phyloP scores from a whole-genome alignment of 192 early-diverging fungal genomes.

The Pecoramyces ruminantium region DNA sequence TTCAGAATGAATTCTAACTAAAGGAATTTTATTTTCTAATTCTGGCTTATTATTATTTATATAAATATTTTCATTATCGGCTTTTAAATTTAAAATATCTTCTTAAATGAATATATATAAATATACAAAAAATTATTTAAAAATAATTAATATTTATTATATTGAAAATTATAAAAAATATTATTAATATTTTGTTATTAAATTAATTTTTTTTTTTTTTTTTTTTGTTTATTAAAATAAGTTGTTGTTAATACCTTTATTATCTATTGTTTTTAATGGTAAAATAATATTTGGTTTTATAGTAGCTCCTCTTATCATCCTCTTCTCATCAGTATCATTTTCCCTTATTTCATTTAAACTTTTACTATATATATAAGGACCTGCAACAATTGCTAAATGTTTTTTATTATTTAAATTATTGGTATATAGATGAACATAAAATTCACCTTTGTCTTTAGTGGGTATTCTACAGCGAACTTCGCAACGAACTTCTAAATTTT shows the following conservation, averaged over 20 bases:
- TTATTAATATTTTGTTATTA: no score
- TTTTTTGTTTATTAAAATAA: no score
- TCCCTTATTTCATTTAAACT: conserved; percentile 43
- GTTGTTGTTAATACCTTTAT: no score
- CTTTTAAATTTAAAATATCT: neutral
- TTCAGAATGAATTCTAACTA: conserved; percentile 88
- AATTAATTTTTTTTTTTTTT: no score
- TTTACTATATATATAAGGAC: conserved; percentile 52
- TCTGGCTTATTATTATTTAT: neutral
- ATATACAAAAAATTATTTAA: no score
- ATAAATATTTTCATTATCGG: conserved; percentile 3
- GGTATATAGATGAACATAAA: conserved; percentile 69
- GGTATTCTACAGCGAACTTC: conserved; percentile 64
- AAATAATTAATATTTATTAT: no score
- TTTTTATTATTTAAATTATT: conserved; percentile 75
- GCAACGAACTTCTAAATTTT: conserved; percentile 10
- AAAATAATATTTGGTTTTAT: conserved; percentile 1
- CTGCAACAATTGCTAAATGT: conserved; percentile 89
- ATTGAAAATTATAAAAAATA: no score
- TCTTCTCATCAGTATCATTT: conserved; percentile 62
- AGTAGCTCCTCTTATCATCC: conserved; percentile 60
- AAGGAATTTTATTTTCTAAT: conserved; percentile 18
- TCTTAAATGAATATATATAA: no score
- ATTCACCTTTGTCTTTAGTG: conserved; percentile 53
- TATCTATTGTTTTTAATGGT: conserved; percentile 1